phyloP scores from a whole-genome alignment of 305 asterid genomes.

The Ruellia speciosa region DNA sequence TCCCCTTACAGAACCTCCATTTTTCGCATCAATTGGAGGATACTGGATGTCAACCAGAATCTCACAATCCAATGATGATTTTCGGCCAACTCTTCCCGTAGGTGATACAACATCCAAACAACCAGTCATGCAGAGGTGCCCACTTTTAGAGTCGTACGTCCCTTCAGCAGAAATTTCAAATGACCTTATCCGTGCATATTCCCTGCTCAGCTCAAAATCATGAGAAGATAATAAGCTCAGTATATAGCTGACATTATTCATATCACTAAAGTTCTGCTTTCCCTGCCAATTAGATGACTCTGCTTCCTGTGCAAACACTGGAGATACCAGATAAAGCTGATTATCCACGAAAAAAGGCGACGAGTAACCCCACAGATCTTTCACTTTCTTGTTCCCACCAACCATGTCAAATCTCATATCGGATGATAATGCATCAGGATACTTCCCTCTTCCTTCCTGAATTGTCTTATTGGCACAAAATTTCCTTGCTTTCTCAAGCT shows the following conservation, averaged over 20 bases:
- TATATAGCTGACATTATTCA: constrained; percentile 53
- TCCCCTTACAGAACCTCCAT: constrained; percentile 43
- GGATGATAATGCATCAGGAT: constrained; percentile 49
- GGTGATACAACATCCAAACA: constrained; percentile 50
- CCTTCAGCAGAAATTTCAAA: constrained; percentile 77
- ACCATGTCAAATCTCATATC: constrained; percentile 71
- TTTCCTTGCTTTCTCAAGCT: constrained; percentile 42
- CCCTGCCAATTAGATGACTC: constrained; percentile 24
- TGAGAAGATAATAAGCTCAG: constrained; percentile 35
- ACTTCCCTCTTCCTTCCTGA: constrained; percentile 40
- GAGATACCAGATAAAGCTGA: constrained; percentile 24
- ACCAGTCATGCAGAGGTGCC: constrained; percentile 83
- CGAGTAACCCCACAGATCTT: constrained; percentile 47
- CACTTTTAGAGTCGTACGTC: constrained; percentile 43
- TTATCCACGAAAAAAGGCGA: constrained; percentile 61
- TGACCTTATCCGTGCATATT: constrained; percentile 28
- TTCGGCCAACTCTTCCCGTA: constrained; percentile 24
- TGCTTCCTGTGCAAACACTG: constrained; percentile 19
- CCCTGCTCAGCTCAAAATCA: constrained; percentile 45
- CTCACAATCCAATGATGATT: constrained; percentile 57
- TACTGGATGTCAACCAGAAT: constrained; percentile 55
- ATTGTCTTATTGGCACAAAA: constrained; percentile 41
- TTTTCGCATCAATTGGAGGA: constrained; percentile 40
- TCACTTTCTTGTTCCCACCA: constrained; percentile 37
- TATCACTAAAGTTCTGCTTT: constrained; percentile 30